Evolutionary conservation across 148 eudicot genomes (phyloP).

Genomic region (Diospyros lotus): DNA sequence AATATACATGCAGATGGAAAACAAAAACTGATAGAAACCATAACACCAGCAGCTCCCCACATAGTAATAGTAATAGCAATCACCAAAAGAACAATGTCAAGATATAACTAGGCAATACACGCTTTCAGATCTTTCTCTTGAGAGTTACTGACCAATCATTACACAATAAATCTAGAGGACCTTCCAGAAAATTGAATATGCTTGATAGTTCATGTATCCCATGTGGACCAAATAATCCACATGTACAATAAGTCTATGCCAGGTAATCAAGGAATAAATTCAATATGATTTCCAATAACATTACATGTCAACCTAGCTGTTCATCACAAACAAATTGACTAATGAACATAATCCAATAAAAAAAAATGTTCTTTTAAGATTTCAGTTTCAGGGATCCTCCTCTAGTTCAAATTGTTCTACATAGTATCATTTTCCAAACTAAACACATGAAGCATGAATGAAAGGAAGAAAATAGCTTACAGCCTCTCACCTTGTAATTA

Average conservation of each 20-base stretch:
- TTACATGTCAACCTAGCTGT: background rate
- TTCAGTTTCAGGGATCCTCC: background rate
- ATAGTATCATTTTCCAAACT: background rate
- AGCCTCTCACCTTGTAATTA: too few relatives aligned
- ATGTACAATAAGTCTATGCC: background rate
- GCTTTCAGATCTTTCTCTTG: slow-evolving; percentile 3
- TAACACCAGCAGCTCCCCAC: background rate
- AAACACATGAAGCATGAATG: background rate
- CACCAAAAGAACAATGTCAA: background rate
- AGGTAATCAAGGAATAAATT: background rate
- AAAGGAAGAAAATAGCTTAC: background rate
- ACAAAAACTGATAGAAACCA: background rate
- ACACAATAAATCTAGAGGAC: background rate
- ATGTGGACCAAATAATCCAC: background rate
- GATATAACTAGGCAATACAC: background rate
- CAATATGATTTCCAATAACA: slow-evolving; percentile 2
- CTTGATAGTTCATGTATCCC: background rate
- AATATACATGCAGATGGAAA: background rate
- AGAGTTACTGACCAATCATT: background rate
- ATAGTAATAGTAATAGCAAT: background rate
- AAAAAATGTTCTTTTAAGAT: background rate
- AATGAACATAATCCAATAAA: background rate
- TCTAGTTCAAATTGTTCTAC: background rate
- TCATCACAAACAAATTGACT: background rate
- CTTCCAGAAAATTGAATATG: background rate